Percentiles rank a stretch among this genome's conserved stretches.
Conservation (phyloP, 2,329 filamentous ascomycete species). For the Neofusicoccum kwambonambiense region DNA sequence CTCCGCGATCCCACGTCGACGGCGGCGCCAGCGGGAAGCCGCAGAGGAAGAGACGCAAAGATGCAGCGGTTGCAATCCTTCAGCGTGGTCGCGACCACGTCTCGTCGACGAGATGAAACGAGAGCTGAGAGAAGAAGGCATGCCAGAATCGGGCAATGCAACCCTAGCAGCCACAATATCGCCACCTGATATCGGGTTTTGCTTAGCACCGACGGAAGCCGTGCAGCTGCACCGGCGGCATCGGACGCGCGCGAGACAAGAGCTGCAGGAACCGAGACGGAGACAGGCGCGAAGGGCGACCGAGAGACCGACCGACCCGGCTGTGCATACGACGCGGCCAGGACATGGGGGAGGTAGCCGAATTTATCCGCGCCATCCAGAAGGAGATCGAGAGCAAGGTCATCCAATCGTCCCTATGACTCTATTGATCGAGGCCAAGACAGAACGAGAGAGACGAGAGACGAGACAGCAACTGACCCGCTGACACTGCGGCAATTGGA, state of each 20-base stretch:
- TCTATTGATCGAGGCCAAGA: neutral
- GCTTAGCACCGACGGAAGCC: neutral
- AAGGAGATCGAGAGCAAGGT: neutral
- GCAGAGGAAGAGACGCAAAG: neutral
- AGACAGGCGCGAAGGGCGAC: neutral
- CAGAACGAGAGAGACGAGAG: neutral
- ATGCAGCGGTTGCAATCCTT: neutral
- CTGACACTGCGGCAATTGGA: neutral
- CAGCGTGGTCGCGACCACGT: neutral
- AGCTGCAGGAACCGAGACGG: constrained; percentile 14
- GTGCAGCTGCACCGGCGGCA: too few species aligned
- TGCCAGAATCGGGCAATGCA: neutral
- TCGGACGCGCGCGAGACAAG: neutral
- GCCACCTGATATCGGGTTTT: constrained; percentile 8
- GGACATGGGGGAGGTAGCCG: neutral
- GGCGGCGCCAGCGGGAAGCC: neutral
- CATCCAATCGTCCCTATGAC: neutral
- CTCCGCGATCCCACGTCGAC: neutral
- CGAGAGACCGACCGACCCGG: neutral
- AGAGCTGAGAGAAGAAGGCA: neutral
- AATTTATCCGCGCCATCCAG: neutral
- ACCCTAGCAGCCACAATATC: constrained; percentile 10
- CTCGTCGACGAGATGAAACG: neutral
- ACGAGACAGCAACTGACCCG: neutral
- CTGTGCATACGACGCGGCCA: too few species aligned